A percentile compares a stretch with the other conserved stretches of the same genome.
phyloP scores from a whole-genome alignment of 2,329 filamentous ascomycete genomes.

The Paracoccidioides lutzii region DNA sequence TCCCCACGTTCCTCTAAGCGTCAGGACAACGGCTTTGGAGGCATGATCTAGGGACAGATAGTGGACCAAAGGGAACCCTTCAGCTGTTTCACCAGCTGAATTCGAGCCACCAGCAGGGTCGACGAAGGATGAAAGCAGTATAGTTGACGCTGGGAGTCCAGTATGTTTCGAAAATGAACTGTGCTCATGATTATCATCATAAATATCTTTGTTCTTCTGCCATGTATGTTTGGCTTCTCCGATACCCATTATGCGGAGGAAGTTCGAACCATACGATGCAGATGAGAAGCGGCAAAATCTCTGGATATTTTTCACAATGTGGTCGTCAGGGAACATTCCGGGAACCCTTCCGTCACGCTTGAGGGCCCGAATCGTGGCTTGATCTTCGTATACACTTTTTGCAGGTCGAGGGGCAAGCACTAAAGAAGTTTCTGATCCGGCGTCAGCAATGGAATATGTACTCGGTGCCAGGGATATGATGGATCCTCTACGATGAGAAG shows the following conservation, averaged over 20 bases:
- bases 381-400: slow-evolving; percentile 35
- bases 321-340: slow-evolving; percentile 33
- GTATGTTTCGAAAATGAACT: slow-evolving; percentile 34
- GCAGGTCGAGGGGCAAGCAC: slow-evolving; percentile 30
- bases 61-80: slow-evolving; percentile 57
- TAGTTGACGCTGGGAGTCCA: slow-evolving; percentile 32
- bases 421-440: slow-evolving; percentile 33
- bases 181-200: slow-evolving; percentile 34
- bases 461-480: slow-evolving; percentile 31
- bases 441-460: slow-evolving; percentile 34
- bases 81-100: slow-evolving; percentile 49
- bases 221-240: slow-evolving; percentile 20
- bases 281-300: slow-evolving; percentile 36
- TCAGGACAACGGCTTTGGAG: slow-evolving; percentile 58
- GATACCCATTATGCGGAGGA: slow-evolving; percentile 36
- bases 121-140: slow-evolving; percentile 56
- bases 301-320: slow-evolving; percentile 34
- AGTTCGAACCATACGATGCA: slow-evolving; percentile 35
- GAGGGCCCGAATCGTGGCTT: slow-evolving; percentile 30
- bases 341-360: slow-evolving; percentile 33
- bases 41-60: slow-evolving; percentile 61
- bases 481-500: slow-evolving; percentile 15
- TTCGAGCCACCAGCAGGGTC: slow-evolving; percentile 57
- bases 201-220: slow-evolving; percentile 21
- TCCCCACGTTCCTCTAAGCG: slow-evolving; percentile 57